These are phyloP conservation scores for Coemansia sp. DNA, from an alignment of 192 early-diverging fungal genomes.

Conservation along the genomic window DNA sequence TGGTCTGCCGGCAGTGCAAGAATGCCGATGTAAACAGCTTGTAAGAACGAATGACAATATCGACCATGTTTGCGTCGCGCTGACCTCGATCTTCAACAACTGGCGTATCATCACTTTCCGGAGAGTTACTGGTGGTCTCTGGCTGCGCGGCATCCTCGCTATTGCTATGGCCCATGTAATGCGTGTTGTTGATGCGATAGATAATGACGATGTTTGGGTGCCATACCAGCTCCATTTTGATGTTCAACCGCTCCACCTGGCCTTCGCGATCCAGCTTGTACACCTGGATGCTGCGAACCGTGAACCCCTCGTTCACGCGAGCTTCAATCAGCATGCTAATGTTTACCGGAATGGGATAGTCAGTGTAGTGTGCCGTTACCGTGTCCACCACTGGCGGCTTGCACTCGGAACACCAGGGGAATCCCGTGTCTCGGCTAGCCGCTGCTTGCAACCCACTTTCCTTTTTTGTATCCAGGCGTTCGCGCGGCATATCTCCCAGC, in stretches of 20 bases:
- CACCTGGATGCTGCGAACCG: constrained; percentile 57
- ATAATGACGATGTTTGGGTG: constrained; percentile 73
- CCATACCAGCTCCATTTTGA: constrained; percentile 69
- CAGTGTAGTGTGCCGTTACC: constrained; percentile 59
- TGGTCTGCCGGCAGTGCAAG: constrained; percentile 16
- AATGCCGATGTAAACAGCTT: constrained; percentile 47
- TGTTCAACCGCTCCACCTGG: constrained; percentile 53
- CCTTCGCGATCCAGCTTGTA: constrained; percentile 43
- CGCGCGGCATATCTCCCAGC: constrained; percentile 53
- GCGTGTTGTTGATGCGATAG: constrained; percentile 62
- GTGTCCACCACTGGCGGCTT: constrained; percentile 61
- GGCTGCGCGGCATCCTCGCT: not conserved
- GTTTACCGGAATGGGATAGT: constrained; percentile 62
- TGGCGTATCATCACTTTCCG: not conserved
- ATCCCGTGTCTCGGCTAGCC: constrained; percentile 44
- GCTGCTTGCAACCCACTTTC: constrained; percentile 16
- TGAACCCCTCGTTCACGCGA: constrained; percentile 70
- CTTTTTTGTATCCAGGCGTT: constrained; percentile 36
- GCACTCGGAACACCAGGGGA: constrained; percentile 68
- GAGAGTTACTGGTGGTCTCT: constrained; percentile 1
- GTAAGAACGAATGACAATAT: constrained; percentile 50
- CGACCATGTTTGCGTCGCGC: constrained; percentile 45
- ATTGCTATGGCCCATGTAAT: constrained; percentile 15
- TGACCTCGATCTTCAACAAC: constrained; percentile 35
- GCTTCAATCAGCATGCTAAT: constrained; percentile 61